These are phyloP conservation scores for Isabelozyma gotoi DNA, from an alignment of 805 yeast genomes.

Conservation along the genomic window DNA sequence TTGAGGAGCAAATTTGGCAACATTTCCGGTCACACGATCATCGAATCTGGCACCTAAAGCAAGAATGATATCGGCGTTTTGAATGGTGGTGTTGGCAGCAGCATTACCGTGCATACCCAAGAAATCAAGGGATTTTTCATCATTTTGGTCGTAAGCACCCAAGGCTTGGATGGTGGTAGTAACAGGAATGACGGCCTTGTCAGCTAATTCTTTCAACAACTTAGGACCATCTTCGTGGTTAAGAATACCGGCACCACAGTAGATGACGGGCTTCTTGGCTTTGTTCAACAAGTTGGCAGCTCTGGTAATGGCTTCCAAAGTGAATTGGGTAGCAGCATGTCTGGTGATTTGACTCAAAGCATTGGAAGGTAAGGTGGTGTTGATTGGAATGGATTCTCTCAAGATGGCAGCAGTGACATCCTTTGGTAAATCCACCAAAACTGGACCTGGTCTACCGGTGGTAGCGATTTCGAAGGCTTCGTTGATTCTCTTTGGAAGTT, in stretches of 20 bases:
- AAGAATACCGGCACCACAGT: conserved; percentile 90
- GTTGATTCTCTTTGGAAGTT: conserved; percentile 90
- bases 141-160: conserved; percentile 92
- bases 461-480: conserved; percentile 98
- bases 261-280: conserved; percentile 86
- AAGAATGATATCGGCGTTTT: conserved; percentile 86
- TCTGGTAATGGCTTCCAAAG: conserved; percentile 68
- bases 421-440: conserved; percentile 94
- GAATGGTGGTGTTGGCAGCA: conserved; percentile 92
- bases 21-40: conserved; percentile 92
- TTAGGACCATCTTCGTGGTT: conserved; percentile 79
- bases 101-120: conserved; percentile 98
- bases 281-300: conserved; percentile 76
- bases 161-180: conserved; percentile 93
- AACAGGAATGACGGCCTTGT: conserved; percentile 90
- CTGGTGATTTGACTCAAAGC: conserved; percentile 71
- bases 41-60: conserved; percentile 98
- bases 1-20: conserved; percentile 87
- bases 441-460: conserved; percentile 97
- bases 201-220: conserved; percentile 78
- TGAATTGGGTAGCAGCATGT: conserved; percentile 70
- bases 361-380: conserved; percentile 71
- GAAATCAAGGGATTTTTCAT: conserved; percentile 90
- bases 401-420: conserved; percentile 94
- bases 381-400: conserved; percentile 80